A percentile compares a stretch with the other conserved stretches of the same genome.
These are phyloP conservation scores for Curvularia lunata DNA, from an alignment of 2,329 filamentous ascomycete species.

Conservation along the genomic window DNA sequence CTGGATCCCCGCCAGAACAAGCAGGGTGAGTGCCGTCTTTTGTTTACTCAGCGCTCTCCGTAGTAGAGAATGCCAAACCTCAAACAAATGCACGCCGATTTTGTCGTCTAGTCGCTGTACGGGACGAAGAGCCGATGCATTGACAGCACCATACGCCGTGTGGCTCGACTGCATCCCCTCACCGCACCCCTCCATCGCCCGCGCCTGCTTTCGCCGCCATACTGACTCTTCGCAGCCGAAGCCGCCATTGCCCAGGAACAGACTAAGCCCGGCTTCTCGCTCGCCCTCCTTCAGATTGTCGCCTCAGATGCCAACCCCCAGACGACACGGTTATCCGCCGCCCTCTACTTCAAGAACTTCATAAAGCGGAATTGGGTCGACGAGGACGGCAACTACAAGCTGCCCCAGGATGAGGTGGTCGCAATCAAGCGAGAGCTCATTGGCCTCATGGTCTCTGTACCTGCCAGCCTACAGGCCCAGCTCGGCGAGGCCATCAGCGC, in stretches of 20 bases:
- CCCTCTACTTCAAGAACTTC: conserved; percentile 98
- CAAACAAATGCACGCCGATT: neutral
- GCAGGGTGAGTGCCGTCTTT: conserved; percentile 69
- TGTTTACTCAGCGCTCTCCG: conserved; percentile 20
- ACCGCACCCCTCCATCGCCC: conserved; percentile 5
- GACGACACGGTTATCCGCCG: conserved; percentile 84
- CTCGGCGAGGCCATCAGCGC: conserved; percentile 95
- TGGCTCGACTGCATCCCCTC: neutral
- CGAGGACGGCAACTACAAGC: conserved; percentile 91
- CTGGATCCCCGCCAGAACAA: conserved; percentile 87
- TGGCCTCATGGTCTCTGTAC: conserved; percentile 93
- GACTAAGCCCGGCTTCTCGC: conserved; percentile 83
- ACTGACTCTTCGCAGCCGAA: conserved; percentile 69
- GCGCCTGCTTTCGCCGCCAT: neutral
- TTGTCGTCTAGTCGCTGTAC: neutral
- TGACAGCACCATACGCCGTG: neutral
- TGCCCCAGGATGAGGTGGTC: conserved; percentile 79
- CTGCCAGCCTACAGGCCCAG: conserved; percentile 85
- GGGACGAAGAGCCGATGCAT: neutral
- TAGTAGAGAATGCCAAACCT: neutral
- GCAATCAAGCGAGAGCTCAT: conserved; percentile 96
- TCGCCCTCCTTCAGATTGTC: conserved; percentile 86
- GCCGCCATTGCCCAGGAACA: conserved; percentile 78
- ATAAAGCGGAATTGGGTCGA: conserved; percentile 94
- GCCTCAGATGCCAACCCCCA: conserved; percentile 73